Conservation (phyloP, 2,329 filamentous ascomycete species). For the Penicillium sp. region DNA sequence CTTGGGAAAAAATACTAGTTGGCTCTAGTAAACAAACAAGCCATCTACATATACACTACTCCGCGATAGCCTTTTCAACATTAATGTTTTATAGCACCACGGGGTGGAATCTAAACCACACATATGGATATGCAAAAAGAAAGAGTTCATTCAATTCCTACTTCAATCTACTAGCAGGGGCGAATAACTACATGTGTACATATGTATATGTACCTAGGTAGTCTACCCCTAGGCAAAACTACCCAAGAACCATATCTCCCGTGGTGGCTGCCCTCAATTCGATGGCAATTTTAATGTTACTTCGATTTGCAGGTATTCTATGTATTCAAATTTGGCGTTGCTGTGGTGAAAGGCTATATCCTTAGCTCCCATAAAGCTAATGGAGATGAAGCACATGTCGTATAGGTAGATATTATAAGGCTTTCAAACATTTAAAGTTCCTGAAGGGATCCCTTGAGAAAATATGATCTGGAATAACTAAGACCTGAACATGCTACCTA, state of each 20-base stretch:
- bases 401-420: not conserved
- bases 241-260: not conserved
- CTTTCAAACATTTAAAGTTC: not conserved
- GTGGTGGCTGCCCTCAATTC: not conserved
- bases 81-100: not conserved
- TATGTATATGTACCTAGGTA: not conserved
- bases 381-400: not conserved
- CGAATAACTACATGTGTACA: not conserved
- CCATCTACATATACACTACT: not conserved
- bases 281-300: not conserved
- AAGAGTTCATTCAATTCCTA: not conserved
- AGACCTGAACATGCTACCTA: too few species aligned
- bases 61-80: not conserved
- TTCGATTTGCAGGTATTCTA: not conserved
- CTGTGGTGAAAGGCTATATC: not conserved
- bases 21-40: not conserved
- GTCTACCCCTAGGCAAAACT: not conserved
- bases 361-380: not conserved
- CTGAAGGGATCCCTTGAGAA: not conserved
- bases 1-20: not conserved
- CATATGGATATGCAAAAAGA: not conserved
- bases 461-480: not conserved
- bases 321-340: not conserved
- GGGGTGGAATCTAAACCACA: not conserved
- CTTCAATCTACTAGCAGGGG: not conserved